Percentiles rank a stretch among this genome's conserved stretches.
Conservation (phyloP, 164 flowering plant genomes). For the Magnolia kwangsiensis region DNA sequence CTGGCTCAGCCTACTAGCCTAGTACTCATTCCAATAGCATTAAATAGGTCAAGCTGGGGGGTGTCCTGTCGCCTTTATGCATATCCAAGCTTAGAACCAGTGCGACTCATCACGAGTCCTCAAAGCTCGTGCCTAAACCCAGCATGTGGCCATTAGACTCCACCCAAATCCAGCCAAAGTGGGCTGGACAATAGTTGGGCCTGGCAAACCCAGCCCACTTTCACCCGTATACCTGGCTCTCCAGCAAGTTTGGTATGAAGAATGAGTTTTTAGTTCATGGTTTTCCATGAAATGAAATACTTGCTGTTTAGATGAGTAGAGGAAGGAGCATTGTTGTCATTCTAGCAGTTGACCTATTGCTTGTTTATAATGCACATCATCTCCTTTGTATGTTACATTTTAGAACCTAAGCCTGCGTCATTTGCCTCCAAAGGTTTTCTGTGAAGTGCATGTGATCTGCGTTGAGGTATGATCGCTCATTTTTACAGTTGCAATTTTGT, state of each 20-base stretch:
- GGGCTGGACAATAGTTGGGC: no score
- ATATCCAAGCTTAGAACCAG: neutral
- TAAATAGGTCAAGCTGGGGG: neutral
- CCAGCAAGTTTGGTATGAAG: neutral
- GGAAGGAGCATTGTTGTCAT: neutral
- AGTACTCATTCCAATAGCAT: neutral
- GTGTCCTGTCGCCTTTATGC: neutral
- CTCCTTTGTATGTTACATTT: neutral
- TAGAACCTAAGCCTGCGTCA: neutral
- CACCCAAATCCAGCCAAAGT: neutral
- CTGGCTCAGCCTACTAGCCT: neutral
- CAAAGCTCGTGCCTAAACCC: neutral
- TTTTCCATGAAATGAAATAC: neutral
- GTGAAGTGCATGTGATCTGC: neutral
- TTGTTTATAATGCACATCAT: neutral
- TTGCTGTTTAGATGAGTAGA: neutral
- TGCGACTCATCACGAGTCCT: neutral
- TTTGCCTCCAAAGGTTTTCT: neutral
- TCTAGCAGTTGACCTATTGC: neutral
- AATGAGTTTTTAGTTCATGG: neutral
- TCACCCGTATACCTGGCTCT: no score
- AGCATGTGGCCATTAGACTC: neutral
- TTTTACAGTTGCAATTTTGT: slow-evolving; percentile 4
- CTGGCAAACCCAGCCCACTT: no score
- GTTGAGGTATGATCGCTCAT: neutral